A percentile compares a stretch with the other conserved stretches of the same genome.
Evolutionary conservation across 2,329 filamentous ascomycete genomes (phyloP).

Genomic region (Pseudogymnoascus sp.): DNA sequence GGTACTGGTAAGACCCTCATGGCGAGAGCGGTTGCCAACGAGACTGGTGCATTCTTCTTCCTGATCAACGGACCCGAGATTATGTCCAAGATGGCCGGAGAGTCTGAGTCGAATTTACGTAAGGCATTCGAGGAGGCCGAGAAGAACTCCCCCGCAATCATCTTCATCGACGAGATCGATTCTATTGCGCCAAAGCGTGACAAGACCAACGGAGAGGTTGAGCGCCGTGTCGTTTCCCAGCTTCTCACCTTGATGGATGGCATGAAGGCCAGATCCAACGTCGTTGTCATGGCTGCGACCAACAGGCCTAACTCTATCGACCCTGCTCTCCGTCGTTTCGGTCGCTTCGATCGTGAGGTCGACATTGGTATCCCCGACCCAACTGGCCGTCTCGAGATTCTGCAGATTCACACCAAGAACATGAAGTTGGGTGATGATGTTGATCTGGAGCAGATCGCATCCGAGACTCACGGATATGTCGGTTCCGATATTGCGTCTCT

Average conservation of each 20-base stretch:
- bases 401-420: conserved; percentile 99
- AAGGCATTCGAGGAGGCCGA: conserved; percentile 99
- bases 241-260: conserved; percentile 97
- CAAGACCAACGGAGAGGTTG: conserved; percentile 98
- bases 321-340: conserved; percentile 92
- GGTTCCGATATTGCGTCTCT: conserved; percentile 97
- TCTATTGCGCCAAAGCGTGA: conserved; percentile 99
- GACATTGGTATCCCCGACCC: conserved; percentile 98
- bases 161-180: conserved; percentile 99
- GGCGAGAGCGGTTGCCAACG: conserved; percentile 97
- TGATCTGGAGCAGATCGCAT: conserved; percentile 90
- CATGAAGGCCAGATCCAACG: conserved; percentile 98
- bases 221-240: conserved; percentile 96
- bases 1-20: conserved; percentile 99
- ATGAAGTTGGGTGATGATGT: conserved; percentile 98
- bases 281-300: conserved; percentile 98
- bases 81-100: conserved; percentile 99
- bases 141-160: conserved; percentile 98
- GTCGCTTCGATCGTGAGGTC: conserved; percentile 97
- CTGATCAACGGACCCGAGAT: conserved; percentile 98
- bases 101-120: conserved; percentile 94
- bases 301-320: conserved; percentile 99
- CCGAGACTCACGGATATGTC: conserved; percentile 98
- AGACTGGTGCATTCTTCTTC: conserved; percentile 99
- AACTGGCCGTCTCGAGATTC: conserved; percentile 95